Conservation (phyloP, 495 filamentous ascomycete genomes). For the Aspergillus sclerotioniger region DNA sequence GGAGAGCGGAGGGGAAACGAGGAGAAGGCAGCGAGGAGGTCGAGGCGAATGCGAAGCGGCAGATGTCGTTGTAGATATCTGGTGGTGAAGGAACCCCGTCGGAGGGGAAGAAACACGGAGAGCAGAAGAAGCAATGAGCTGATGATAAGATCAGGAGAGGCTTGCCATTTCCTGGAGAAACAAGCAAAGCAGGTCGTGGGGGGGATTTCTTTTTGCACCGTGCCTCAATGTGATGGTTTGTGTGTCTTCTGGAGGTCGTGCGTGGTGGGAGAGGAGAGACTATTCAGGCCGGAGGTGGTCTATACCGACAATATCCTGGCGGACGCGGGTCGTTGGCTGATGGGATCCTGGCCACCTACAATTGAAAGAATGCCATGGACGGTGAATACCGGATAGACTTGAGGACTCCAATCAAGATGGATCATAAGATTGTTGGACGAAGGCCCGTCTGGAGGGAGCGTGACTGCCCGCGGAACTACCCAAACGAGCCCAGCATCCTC, state of each 20-base stretch:
- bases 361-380: no score
- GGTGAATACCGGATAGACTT: no score
- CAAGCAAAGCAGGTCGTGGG: neutral
- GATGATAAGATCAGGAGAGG: neutral
- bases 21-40: slow-evolving; percentile 5
- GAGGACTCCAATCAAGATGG: no score
- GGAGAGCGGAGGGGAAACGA: slow-evolving; percentile 13
- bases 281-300: no score
- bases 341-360: no score
- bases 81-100: neutral
- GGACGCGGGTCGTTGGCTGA: no score
- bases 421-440: no score
- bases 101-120: neutral
- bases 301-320: no score
- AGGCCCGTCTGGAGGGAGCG: no score
- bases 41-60: slow-evolving; percentile 12
- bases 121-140: neutral
- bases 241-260: neutral
- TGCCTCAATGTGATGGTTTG: neutral
- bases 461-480: neutral
- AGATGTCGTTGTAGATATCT: slow-evolving; percentile 12
- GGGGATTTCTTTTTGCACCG: neutral
- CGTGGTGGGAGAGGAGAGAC: no score
- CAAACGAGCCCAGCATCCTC: neutral
- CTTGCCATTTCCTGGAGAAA: neutral